phyloP scores from a whole-genome alignment of 495 filamentous ascomycete genomes.

The Neurospora pannonica region DNA sequence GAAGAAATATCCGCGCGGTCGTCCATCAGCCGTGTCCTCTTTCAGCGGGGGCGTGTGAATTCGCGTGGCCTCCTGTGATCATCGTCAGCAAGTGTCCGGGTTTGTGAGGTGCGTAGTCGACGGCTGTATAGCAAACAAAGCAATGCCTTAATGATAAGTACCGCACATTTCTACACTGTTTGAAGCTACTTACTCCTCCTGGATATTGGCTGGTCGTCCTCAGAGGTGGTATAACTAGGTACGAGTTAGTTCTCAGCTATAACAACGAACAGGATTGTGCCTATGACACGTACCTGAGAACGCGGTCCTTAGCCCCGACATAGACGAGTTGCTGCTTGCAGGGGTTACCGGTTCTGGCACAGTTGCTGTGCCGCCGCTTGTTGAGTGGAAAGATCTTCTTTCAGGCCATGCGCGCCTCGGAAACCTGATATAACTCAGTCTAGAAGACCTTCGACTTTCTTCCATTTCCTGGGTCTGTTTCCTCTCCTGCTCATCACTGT shows the following conservation, averaged over 20 bases:
- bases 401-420: not conserved
- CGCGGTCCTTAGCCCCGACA: not conserved
- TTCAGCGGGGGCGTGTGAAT: slow-evolving; percentile 38
- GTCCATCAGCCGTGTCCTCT: slow-evolving; percentile 18
- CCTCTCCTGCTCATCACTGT: not conserved
- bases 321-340: not conserved
- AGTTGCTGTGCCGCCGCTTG: not conserved
- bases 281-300: not conserved
- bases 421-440: not conserved
- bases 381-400: not conserved
- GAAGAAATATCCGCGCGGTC: slow-evolving; percentile 39
- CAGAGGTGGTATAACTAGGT: not conserved
- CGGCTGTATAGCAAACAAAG: slow-evolving; percentile 16
- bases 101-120: not conserved
- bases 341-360: not conserved
- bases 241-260: not conserved
- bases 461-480: not conserved
- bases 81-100: not conserved
- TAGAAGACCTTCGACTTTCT: not conserved
- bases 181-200: slow-evolving; percentile 9
- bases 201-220: slow-evolving; percentile 9
- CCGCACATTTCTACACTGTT: not conserved
- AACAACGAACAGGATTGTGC: not conserved
- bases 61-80: slow-evolving; percentile 34
- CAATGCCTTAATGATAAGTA: not conserved